These are phyloP conservation scores for Fonsecaea multimorphosa DNA, from an alignment of 2,329 filamentous ascomycete species.

Conservation along the genomic window DNA sequence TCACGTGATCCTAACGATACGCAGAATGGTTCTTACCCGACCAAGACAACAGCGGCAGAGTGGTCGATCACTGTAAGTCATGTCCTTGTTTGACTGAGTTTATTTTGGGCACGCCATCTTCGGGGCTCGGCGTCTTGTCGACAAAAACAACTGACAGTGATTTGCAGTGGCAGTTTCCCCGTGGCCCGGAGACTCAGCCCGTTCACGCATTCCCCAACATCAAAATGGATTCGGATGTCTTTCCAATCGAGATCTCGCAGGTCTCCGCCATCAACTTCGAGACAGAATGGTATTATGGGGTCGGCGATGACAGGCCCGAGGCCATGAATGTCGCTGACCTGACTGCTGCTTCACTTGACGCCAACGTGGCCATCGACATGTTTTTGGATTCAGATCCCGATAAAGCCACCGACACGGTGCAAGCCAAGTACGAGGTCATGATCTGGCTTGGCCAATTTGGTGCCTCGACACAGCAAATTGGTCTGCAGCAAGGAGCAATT, in stretches of 20 bases:
- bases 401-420: conserved; percentile 49
- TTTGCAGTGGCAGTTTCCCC: conserved; percentile 56
- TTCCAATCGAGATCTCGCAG: conserved; percentile 52
- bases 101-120: not conserved
- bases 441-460: conserved; percentile 62
- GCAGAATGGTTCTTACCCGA: conserved; percentile 57
- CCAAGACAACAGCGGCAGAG: conserved; percentile 54
- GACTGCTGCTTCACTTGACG: conserved; percentile 50
- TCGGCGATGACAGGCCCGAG: conserved; percentile 50
- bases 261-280: conserved; percentile 53
- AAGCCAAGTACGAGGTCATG: conserved; percentile 60
- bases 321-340: conserved; percentile 48
- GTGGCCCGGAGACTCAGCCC: conserved; percentile 50
- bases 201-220: conserved; percentile 64
- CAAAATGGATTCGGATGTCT: conserved; percentile 52
- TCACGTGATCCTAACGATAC: not conserved
- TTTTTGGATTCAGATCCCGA: conserved; percentile 58
- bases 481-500: conserved; percentile 45
- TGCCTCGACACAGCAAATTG: conserved; percentile 56
- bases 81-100: not conserved
- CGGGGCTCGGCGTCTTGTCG: not conserved
- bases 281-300: conserved; percentile 59
- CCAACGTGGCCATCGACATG: conserved; percentile 66
- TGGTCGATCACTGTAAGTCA: conserved; percentile 55
- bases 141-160: conserved; percentile 1